Conservation (phyloP, 352 stramenopile species). For the Phytophthora crassamura region DNA sequence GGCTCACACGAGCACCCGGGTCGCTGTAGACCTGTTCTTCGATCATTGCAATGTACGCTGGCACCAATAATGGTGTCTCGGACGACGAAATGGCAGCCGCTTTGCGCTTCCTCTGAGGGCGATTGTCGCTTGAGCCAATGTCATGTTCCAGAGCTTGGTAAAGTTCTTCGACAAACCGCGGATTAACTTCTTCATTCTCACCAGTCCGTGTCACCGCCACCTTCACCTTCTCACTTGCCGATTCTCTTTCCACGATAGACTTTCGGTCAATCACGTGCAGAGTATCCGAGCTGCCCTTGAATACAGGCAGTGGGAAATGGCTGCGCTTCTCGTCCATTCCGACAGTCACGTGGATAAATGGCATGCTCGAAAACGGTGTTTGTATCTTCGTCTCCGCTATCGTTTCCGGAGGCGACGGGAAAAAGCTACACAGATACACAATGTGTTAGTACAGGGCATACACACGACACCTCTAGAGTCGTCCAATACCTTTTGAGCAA, state of each 20-base stretch:
- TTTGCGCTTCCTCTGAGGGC: slow-evolving; percentile 26
- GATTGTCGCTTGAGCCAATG: slow-evolving; percentile 9
- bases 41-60: slow-evolving; percentile 60
- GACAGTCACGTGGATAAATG: slow-evolving; percentile 31
- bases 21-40: slow-evolving; percentile 68
- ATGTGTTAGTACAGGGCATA: slow-evolving; percentile 14
- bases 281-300: slow-evolving; percentile 29
- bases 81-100: slow-evolving; percentile 22
- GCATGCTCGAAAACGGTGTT: slow-evolving; percentile 30
- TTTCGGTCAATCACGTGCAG: slow-evolving; percentile 49
- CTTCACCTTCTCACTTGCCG: slow-evolving; percentile 23
- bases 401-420: slow-evolving; percentile 7
- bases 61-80: slow-evolving; percentile 31
- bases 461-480: neutral
- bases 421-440: slow-evolving; percentile 37
- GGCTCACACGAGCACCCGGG: slow-evolving; percentile 31
- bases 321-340: neutral
- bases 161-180: slow-evolving; percentile 38
- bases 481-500: slow-evolving; percentile 54
- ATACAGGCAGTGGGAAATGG: slow-evolving; percentile 19
- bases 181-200: slow-evolving; percentile 20
- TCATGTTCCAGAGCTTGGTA: slow-evolving; percentile 39
- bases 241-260: slow-evolving; percentile 47
- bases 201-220: slow-evolving; percentile 30
- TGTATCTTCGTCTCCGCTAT: neutral